Evolutionary conservation across 108 stramenopile genomes (phyloP).

Genomic region (Mediolabrus comicus): DNA sequence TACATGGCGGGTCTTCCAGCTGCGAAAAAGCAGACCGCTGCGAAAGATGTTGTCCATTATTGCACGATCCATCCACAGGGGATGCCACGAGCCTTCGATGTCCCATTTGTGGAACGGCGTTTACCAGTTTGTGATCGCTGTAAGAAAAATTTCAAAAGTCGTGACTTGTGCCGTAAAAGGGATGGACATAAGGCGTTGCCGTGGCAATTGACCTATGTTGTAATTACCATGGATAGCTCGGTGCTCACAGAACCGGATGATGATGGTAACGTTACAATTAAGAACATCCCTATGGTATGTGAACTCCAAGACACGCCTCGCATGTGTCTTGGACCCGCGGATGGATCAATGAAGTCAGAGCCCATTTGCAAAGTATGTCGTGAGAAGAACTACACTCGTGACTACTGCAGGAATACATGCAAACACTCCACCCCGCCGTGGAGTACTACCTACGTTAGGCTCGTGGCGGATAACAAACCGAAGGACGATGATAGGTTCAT

Average conservation of each 20-base stretch:
- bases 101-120: conserved; percentile 78
- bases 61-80: conserved; percentile 63
- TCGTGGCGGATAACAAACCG: conserved; percentile 17
- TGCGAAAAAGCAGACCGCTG: not conserved
- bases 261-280: conserved; percentile 11
- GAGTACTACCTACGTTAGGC: conserved; percentile 43
- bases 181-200: conserved; percentile 73
- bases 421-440: conserved; percentile 47
- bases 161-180: conserved; percentile 79
- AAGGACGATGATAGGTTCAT: conserved; percentile 1
- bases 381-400: conserved; percentile 48
- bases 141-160: conserved; percentile 87
- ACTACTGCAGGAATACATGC: conserved; percentile 42
- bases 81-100: conserved; percentile 70
- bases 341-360: conserved; percentile 30
- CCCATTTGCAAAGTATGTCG: conserved; percentile 43
- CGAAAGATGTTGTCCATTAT: conserved; percentile 1
- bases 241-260: not conserved
- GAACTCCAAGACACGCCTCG: conserved; percentile 18
- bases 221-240: conserved; percentile 69
- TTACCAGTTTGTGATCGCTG: conserved; percentile 81
- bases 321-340: conserved; percentile 26
- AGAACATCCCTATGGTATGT: conserved; percentile 9
- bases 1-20: not conserved
- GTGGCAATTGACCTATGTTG: conserved; percentile 83